Evolutionary conservation across 2,329 filamentous ascomycete species (phyloP).

Genomic region (Penicillium sp.): DNA sequence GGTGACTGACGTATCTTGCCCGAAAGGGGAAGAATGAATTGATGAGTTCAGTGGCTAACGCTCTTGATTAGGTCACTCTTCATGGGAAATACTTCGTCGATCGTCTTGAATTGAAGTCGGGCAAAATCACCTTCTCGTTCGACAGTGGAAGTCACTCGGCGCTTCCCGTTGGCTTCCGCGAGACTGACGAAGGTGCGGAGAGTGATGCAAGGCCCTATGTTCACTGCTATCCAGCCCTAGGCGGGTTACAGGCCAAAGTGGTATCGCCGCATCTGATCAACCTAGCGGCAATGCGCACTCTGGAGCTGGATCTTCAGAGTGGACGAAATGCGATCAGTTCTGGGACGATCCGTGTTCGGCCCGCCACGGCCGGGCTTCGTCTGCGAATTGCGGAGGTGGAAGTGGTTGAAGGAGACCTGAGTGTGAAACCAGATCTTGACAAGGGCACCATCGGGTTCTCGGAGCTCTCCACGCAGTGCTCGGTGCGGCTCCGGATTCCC

Average conservation of each 20-base stretch:
- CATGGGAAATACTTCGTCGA: conserved; percentile 70
- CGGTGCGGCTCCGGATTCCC: conserved; percentile 55
- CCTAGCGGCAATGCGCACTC: conserved; percentile 68
- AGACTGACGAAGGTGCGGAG: conserved; percentile 27
- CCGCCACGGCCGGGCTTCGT: conserved; percentile 56
- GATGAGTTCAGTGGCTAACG: neutral
- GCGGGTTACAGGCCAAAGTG: conserved; percentile 64
- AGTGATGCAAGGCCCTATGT: conserved; percentile 55
- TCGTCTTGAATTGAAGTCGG: conserved; percentile 55
- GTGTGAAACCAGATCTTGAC: conserved; percentile 39
- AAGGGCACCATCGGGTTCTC: conserved; percentile 44
- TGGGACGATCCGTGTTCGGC: conserved; percentile 49
- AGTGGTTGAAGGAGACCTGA: conserved; percentile 38
- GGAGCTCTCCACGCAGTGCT: conserved; percentile 25
- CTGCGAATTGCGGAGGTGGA: conserved; percentile 49
- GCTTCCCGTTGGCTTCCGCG: conserved; percentile 33
- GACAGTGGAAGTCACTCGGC: conserved; percentile 23
- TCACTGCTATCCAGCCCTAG: conserved; percentile 64
- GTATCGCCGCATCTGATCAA: conserved; percentile 64
- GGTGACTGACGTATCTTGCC: conserved; percentile 7
- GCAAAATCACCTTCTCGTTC: conserved; percentile 36
- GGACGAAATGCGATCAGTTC: conserved; percentile 64
- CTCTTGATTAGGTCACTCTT: conserved; percentile 32
- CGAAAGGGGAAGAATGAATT: neutral
- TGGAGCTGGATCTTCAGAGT: conserved; percentile 66